Base-by-base conservation (phyloP, 345 rosid genomes). In the Brassica incana region DNA sequence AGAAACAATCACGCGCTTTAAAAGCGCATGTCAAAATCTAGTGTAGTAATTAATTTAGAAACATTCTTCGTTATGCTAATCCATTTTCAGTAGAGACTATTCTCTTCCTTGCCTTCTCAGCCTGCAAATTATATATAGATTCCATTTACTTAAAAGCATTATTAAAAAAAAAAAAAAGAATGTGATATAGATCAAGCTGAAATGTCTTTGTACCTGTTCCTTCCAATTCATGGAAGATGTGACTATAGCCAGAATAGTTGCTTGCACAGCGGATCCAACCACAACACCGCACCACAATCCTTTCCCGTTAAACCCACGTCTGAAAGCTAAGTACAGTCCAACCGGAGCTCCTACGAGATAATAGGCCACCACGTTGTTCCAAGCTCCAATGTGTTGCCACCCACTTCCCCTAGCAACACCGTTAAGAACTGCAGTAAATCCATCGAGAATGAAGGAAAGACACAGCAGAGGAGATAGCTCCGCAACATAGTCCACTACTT, bases 401-500 rank as follows among this genome's bases (percentile, higher is more conserved):
- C 88, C 89, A 81, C 88, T 81, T 45, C 88, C 89, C 43, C 88
- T 79, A 16, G 88, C 84, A 65, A 85, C 84, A 2, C 86, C 88
- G 48, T 76, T 73, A 59, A 85, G 70, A 1, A 81, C 76, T 11
- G 73, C 79, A 11, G 83, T 74, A 9, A 83, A 68, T 54, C 88
- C 84, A 66, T 87, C 88, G 0, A 83, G 72, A 36, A 87, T 48
- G 56, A 87, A 81, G 10, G 88, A 87, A 20, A 87, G 61, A 43
- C 85, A 83, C 9, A 82, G 65, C 69, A 87, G 35, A 50, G 88
- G 87, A 56, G 87, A 75, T 77, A 87, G 74, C 25, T 66, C 74
- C 0, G 82, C 81, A 70, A 83, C 88, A 59, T 82, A 66, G 78
- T 65, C 72, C 8, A 75, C 65, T 3, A 74, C 65, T 65, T 74